Conservation (phyloP, 129 eudicot species). For the Kitagawia praeruptora region DNA sequence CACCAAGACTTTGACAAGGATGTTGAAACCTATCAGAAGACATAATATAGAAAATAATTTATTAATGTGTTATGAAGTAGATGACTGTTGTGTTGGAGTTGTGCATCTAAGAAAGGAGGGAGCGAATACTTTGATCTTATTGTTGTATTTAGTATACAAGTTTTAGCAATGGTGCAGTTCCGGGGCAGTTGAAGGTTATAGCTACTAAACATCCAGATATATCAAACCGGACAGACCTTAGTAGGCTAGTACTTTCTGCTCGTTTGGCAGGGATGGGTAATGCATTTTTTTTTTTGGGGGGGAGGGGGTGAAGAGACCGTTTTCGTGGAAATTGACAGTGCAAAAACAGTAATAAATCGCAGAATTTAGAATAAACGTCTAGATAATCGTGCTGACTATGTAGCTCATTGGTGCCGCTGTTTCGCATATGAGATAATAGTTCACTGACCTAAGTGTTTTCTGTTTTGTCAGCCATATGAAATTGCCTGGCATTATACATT, state of each 20-base stretch:
- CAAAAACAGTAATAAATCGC: not conserved
- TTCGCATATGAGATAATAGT: not conserved
- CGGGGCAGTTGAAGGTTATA: too few species aligned
- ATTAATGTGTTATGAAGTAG: not conserved
- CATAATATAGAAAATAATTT: not conserved
- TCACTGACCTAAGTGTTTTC: not conserved
- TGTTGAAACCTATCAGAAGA: not conserved
- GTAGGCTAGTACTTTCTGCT: not conserved
- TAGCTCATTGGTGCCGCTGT: not conserved
- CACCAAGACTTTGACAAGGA: not conserved
- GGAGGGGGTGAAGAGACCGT: not conserved
- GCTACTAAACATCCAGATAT: not conserved
- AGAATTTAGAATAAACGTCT: not conserved
- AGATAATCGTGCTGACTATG: not conserved
- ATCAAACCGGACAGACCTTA: not conserved
- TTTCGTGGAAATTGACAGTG: not conserved
- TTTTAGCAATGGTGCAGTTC: too few species aligned
- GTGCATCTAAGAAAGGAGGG: not conserved
- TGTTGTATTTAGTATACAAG: not conserved
- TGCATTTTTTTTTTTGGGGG: too few species aligned
- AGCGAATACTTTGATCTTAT: too few species aligned
- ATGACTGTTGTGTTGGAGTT: not conserved
- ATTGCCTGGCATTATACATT: not conserved
- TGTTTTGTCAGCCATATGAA: not conserved
- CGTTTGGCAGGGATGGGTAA: not conserved